A percentile compares a stretch with the other conserved stretches of the same genome.
Evolutionary conservation across 1,284 basidiomycete species (phyloP).

Genomic region (Leccinum fallax): DNA sequence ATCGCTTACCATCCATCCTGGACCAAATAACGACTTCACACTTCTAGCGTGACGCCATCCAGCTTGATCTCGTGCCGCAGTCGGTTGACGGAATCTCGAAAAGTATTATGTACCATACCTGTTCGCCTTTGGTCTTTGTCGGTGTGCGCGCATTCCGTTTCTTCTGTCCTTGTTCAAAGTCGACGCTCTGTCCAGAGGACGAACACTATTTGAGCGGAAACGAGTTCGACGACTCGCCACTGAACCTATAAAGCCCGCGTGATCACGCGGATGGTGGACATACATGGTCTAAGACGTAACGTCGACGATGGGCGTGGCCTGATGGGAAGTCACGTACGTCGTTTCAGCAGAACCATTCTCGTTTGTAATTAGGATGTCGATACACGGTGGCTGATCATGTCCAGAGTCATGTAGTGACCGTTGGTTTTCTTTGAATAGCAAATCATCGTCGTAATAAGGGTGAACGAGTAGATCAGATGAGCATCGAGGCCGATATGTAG

Average conservation of each 20-base stretch:
- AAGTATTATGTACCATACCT: background rate
- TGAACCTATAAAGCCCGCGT: background rate
- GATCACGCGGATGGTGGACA: background rate
- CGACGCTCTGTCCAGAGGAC: background rate
- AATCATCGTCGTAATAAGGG: background rate
- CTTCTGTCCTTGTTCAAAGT: background rate
- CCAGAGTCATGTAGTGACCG: background rate
- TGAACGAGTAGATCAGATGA: background rate
- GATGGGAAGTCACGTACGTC: background rate
- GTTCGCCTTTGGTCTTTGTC: background rate
- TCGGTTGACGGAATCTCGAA: background rate
- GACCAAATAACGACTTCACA: background rate
- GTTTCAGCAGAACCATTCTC: background rate
- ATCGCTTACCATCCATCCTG: background rate
- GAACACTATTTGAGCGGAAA: background rate
- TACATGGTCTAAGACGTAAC: background rate
- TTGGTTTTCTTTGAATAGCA: background rate
- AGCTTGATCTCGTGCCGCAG: background rate
- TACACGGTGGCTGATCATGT: background rate
- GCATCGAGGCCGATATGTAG: background rate
- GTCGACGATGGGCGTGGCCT: background rate
- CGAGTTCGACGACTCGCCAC: background rate
- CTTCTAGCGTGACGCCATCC: background rate
- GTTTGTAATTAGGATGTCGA: background rate
- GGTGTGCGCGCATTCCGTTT: background rate